Conservation (phyloP, 345 rosid genomes). For the Arabidopsis thaliana region TAIR10.1 NC_003075.7:6364501-6365000, state of each 20-base stretch:
- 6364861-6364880: conserved; percentile 16
- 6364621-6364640: no score
- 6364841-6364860: neutral
- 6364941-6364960: neutral
- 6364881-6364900: neutral
- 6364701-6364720: neutral
- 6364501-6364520: neutral
- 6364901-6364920: neutral
- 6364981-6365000: neutral
- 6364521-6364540: neutral
- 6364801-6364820: neutral
- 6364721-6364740: neutral
- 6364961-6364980: neutral
- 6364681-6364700: no score
- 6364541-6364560: no score
- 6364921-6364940: neutral
- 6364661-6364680: no score
- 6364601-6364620: no score
- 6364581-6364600: no score
- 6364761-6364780: neutral
- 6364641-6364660: no score
- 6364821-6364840: conserved; percentile 23
- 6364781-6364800: conserved; percentile 10
- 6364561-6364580: no score
- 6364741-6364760: neutral